These are phyloP conservation scores for Gossypium schwendimanii DNA, from an alignment of 441 rosid species.

Conservation along the genomic window DNA sequence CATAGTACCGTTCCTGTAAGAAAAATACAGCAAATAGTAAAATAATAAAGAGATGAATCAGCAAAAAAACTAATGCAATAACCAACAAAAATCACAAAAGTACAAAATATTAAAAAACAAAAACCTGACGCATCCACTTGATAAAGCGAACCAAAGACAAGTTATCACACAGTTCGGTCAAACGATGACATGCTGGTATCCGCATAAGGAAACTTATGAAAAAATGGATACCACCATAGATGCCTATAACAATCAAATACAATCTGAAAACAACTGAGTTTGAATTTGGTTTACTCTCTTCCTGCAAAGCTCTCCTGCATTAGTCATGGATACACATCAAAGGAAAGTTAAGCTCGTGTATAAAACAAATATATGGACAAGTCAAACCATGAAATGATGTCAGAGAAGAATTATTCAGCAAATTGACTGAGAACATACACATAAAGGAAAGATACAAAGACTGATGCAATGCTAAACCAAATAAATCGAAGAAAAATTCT, in stretches of 20 bases:
- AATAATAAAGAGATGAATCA: constrained; percentile 2
- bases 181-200: constrained; percentile 73
- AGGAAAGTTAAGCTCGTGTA: not conserved
- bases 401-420: constrained; percentile 2
- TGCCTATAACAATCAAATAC: constrained; percentile 70
- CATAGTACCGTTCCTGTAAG: constrained; percentile 80
- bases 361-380: not conserved
- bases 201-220: constrained; percentile 84
- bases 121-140: constrained; percentile 99
- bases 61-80: not conserved
- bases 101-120: constrained; percentile 22
- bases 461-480: constrained; percentile 78
- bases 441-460: constrained; percentile 75
- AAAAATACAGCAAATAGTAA: constrained; percentile 16
- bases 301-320: constrained; percentile 75
- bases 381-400: constrained; percentile 7
- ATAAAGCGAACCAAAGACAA: constrained; percentile 74
- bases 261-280: constrained; percentile 48
- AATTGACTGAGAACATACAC: constrained; percentile 53
- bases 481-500: constrained; percentile 82
- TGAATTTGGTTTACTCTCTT: constrained; percentile 39
- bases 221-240: constrained; percentile 82
- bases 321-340: constrained; percentile 9
- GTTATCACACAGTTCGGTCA: constrained; percentile 76
- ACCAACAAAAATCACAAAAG: not conserved